Percentiles rank a stretch among this genome's conserved stretches.
These are phyloP conservation scores for Ustilago sp. DNA, from an alignment of 1,284 basidiomycete genomes.

Conservation along the genomic window DNA sequence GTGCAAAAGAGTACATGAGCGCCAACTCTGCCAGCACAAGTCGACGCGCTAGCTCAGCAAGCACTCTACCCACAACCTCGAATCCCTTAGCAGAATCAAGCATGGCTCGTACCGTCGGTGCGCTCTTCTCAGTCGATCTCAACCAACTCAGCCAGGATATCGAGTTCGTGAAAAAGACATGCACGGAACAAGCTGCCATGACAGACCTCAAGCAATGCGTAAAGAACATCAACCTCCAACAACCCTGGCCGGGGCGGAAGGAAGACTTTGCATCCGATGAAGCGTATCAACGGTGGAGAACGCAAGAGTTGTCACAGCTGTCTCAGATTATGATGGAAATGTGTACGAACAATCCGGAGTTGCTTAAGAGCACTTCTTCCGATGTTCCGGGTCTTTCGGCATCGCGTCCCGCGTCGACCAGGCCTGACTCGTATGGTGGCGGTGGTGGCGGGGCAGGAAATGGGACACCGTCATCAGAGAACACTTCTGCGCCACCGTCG, in stretches of 20 bases:
- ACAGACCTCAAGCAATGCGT: slow-evolving; percentile 79
- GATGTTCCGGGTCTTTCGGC: slow-evolving; percentile 37
- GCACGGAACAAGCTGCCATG: slow-evolving; percentile 75
- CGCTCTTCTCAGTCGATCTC: slow-evolving; percentile 80
- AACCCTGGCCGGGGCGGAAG: slow-evolving; percentile 83
- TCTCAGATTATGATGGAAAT: slow-evolving; percentile 89
- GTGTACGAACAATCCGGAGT: slow-evolving; percentile 86
- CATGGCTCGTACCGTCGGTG: slow-evolving; percentile 75
- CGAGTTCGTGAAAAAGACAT: slow-evolving; percentile 77
- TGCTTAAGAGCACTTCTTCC: slow-evolving; percentile 77
- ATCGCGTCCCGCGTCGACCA: slow-evolving; percentile 9
- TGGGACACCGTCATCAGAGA: slow-evolving; percentile 22
- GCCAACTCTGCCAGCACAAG: slow-evolving; percentile 28
- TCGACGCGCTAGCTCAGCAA: slow-evolving; percentile 48
- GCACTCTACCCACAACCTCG: slow-evolving; percentile 19
- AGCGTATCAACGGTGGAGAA: slow-evolving; percentile 86
- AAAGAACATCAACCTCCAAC: slow-evolving; percentile 87
- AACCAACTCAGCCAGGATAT: slow-evolving; percentile 80
- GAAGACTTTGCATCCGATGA: slow-evolving; percentile 85
- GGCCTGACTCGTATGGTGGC: slow-evolving; percentile 31
- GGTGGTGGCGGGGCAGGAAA: slow-evolving; percentile 3
- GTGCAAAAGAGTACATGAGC: slow-evolving; percentile 27
- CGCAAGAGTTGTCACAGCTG: slow-evolving; percentile 83
- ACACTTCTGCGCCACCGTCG: slow-evolving; percentile 4
- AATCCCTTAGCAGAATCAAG: slow-evolving; percentile 42